These are phyloP conservation scores for Erythrophleum fordii DNA, from an alignment of 306 rosid genomes.

Conservation along the genomic window DNA sequence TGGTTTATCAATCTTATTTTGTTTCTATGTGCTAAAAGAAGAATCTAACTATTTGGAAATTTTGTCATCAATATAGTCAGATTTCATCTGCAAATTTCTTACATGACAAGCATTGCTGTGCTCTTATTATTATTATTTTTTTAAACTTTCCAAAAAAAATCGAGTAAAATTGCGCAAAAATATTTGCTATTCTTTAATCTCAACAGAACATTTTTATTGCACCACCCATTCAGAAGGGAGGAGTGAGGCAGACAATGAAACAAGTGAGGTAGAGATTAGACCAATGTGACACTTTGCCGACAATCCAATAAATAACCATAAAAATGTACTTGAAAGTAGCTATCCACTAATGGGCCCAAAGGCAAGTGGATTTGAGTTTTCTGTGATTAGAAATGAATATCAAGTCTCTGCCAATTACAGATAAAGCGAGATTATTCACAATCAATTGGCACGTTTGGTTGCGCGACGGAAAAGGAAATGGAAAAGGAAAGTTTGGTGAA, in stretches of 20 bases:
- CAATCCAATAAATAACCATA: too few species aligned
- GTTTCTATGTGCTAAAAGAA: neutral
- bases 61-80: neutral
- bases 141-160: too few species aligned
- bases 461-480: too few species aligned
- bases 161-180: neutral
- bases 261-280: neutral
- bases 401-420: too few species aligned
- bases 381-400: too few species aligned
- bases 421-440: neutral
- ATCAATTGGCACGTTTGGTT: too few species aligned
- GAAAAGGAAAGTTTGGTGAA: too few species aligned
- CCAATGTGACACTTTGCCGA: neutral
- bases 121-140: too few species aligned
- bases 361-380: too few species aligned
- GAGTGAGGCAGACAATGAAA: neutral
- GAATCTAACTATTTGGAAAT: neutral
- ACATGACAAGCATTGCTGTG: neutral
- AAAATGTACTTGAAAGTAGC: too few species aligned
- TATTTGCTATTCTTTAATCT: neutral
- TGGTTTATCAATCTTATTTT: too few species aligned
- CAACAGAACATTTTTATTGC: neutral
- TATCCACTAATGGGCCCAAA: neutral
- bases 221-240: neutral
- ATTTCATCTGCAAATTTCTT: neutral